phyloP scores from a whole-genome alignment of 768 basidiomycete genomes.

The Glaciozyma martinii region DNA sequence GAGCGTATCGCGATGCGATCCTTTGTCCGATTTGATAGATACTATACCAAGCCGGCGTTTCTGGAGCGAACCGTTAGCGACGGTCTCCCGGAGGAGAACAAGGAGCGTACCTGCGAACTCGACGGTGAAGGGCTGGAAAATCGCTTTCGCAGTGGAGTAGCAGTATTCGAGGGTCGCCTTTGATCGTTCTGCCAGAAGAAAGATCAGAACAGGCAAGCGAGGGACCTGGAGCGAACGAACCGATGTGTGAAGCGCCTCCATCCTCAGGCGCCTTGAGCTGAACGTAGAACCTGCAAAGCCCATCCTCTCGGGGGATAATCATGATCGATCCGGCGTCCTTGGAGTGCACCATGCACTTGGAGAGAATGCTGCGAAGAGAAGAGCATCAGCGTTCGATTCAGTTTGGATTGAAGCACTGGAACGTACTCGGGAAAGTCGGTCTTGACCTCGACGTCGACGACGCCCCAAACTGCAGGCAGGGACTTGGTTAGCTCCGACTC shows the following conservation, averaged over 20 bases:
- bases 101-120: conserved; percentile 28
- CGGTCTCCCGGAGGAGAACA: no score
- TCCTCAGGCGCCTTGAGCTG: conserved; percentile 29
- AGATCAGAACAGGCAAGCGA: conserved; percentile 33
- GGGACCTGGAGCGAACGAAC: conserved; percentile 13
- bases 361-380: conserved; percentile 39
- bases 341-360: conserved; percentile 53
- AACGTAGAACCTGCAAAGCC: conserved; percentile 32
- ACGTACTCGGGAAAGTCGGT: conserved; percentile 61
- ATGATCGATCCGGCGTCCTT: conserved; percentile 51
- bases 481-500: background rate
- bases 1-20: conserved; percentile 34
- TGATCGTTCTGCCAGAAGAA: conserved; percentile 49
- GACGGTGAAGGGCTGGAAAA: conserved; percentile 34
- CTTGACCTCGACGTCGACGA: conserved; percentile 38
- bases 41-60: no score
- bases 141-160: conserved; percentile 32
- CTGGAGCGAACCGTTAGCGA: no score
- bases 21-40: conserved; percentile 23
- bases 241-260: conserved; percentile 11
- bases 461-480: conserved; percentile 49
- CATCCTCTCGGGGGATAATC: conserved; percentile 51
- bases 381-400: background rate
- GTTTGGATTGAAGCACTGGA: background rate
- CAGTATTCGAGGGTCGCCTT: conserved; percentile 37